These are phyloP conservation scores for Mycoemilia scoparia DNA, from an alignment of 192 early-diverging fungal genomes.

Conservation along the genomic window DNA sequence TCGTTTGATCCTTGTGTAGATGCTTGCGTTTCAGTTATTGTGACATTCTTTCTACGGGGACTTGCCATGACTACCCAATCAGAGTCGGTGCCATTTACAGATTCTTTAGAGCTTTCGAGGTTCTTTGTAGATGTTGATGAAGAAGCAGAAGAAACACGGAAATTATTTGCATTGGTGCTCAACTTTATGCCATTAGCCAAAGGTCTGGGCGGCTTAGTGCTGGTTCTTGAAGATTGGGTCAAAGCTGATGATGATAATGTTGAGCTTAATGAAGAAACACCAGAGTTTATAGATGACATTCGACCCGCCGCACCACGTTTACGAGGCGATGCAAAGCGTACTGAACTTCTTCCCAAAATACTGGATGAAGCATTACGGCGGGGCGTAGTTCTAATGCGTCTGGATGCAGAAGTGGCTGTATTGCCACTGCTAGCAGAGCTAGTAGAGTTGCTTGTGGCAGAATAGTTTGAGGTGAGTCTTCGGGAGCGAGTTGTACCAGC, in stretches of 20 bases:
- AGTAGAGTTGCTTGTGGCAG: conserved; percentile 2
- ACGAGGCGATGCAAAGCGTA: conserved; percentile 1
- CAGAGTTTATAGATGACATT: too few species aligned
- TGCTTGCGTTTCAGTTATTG: conserved; percentile 8
- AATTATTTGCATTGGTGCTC: too few species aligned
- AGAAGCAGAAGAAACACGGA: too few species aligned
- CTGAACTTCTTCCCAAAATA: conserved; percentile 1
- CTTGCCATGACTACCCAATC: conserved; percentile 3
- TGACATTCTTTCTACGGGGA: conserved; percentile 1
- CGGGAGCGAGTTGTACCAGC: conserved; percentile 22
- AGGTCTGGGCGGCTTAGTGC: too few species aligned
- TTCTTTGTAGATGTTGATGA: too few species aligned
- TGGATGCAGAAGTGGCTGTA: too few species aligned
- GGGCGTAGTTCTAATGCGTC: not conserved
- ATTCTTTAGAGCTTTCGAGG: too few species aligned
- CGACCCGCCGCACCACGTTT: not conserved
- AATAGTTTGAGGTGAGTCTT: conserved; percentile 1
- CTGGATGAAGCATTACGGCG: not conserved
- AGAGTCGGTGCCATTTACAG: too few species aligned
- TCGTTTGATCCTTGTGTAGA: not conserved
- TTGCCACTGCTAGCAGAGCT: not conserved
- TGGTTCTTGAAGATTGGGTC: too few species aligned
- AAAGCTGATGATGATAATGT: too few species aligned
- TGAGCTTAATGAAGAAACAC: too few species aligned
- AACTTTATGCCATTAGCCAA: too few species aligned